Base-by-base conservation (phyloP, 148 eudicot species). In the Agrostemma githago region DNA sequence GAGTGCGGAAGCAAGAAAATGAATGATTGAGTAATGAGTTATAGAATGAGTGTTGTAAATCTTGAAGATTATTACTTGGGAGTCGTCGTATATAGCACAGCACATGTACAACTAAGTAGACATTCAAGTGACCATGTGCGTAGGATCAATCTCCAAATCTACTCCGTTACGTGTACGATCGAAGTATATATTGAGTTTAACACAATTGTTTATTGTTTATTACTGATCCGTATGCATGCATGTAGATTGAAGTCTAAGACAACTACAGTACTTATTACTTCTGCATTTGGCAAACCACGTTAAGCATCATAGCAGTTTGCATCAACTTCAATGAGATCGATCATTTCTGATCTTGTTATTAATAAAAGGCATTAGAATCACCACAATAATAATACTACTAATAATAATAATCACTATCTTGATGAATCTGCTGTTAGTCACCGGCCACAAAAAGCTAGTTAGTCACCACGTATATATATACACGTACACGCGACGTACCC, bases 141-240 rank as follows among this genome's bases (percentile, higher is more conserved):
- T 16, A 62, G 6, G 66, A 12, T 70, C 48, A 4, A 12, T 70
- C 48, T 8, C 14, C 39, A 12, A 51, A 3, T 72, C 51, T 15
- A 53, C 48, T 37, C 15, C 79, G 12, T 37, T 16, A 34, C 65
- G 21, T 64, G 57, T 20, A 73, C 40, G n/a, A n/a, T n/a, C n/a
- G 34, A 1, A 26, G 34, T 26, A 26, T 26, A 1, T 26, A 26
- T 26, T 26, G 34, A 26, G 34, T 26, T 26, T 26, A 26, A 26
- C 34, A 26, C 1, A 26, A 26, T 26, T 26, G 34, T 26, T 26
- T 26, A 26, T 26, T 26, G 34, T 26, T 26, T 26, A 26, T 43
- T 43, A 7, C 46, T 7, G 46, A 43, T 43, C 5, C 8, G 8
- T 43, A 43, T 48, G 12, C 14, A 51, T 51, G 14, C 8, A 51